Percentiles rank a stretch among this genome's conserved stretches.
These are phyloP conservation scores for Pontederia paniculata DNA, from an alignment of 176 grass and related monocot genomes.

Conservation along the genomic window DNA sequence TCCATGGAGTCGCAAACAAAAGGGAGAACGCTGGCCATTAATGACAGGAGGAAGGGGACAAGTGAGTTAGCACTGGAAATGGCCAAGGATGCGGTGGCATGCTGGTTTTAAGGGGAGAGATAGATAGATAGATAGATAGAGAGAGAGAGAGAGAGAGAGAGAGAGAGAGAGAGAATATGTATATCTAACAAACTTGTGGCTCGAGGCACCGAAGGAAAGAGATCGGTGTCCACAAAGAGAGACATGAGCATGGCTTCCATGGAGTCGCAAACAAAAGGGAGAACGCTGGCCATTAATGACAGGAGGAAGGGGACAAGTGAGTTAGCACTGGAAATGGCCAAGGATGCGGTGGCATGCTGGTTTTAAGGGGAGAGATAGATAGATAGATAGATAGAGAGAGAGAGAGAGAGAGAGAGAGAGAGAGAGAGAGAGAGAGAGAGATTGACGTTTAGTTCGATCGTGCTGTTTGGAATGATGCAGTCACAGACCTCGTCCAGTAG, in stretches of 20 bases:
- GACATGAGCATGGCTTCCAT: background rate
- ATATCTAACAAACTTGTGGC: no score
- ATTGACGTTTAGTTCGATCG: background rate
- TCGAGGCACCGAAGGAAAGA: background rate
- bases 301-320: background rate
- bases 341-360: background rate
- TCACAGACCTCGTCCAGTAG: constrained; percentile 20
- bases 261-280: background rate
- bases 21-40: background rate
- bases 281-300: background rate
- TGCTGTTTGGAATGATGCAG: background rate
- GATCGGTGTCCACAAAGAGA: background rate
- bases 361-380: constrained; percentile 13
- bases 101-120: no score
- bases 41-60: background rate
- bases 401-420: no score
- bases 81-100: background rate
- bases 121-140: no score
- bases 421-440: background rate
- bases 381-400: no score
- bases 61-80: background rate
- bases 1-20: background rate
- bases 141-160: no score
- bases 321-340: background rate
- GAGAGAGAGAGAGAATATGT: no score